Evolutionary conservation across 2,329 filamentous ascomycete genomes (phyloP), one percentile per base, ranked within the genome.

Genomic region (Nothophoma quercina): DNA sequence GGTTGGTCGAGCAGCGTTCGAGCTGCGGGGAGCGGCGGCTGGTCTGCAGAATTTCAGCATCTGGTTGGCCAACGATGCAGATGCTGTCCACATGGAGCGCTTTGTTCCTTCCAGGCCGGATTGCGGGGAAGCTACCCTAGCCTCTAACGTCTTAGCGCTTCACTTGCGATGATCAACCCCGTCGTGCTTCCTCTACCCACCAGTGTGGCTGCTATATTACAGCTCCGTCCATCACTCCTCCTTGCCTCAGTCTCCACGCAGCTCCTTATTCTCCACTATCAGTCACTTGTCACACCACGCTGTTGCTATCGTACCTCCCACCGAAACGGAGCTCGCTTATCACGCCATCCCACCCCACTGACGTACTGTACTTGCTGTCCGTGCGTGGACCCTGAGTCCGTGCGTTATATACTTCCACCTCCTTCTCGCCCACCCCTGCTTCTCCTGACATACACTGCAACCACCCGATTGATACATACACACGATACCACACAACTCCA

Each of bases 121-220:
- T 67, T 73, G 70, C 70, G 70, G 70, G 69, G 70, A 70, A 72
- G 42, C 15, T 30, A 36, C 53, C 58, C 67, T 62, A 67, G 40
- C 65, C 60, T 21, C 12, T 56, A 21, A 1, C 12, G 39, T 33
- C 2, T 28, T 53, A 53, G 50, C 28, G 36, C 16, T 29, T 15
- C 26, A 42, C 9, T n/a, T 15, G 19, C 10, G 30, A 42, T 12
- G 49, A 52, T 52, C 43, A 33, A n/a, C 32, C 23, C 34, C 42
- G 49, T 53, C 47, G 44, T 42, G 51, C 49, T 16, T 45, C 38
- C 34, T 36, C 28, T 51, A 48, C 46, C 43, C 53, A 53, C 42
- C 34, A 44, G 53, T 46, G 58, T 47, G 49, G 51, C 53, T 55
- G 53, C 55, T 55, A 67, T 66, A 68, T 69, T 67, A 59, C 58